phyloP scores from a whole-genome alignment of 2,329 filamentous ascomycete genomes.

The Aureobasidium mangrovei region DNA sequence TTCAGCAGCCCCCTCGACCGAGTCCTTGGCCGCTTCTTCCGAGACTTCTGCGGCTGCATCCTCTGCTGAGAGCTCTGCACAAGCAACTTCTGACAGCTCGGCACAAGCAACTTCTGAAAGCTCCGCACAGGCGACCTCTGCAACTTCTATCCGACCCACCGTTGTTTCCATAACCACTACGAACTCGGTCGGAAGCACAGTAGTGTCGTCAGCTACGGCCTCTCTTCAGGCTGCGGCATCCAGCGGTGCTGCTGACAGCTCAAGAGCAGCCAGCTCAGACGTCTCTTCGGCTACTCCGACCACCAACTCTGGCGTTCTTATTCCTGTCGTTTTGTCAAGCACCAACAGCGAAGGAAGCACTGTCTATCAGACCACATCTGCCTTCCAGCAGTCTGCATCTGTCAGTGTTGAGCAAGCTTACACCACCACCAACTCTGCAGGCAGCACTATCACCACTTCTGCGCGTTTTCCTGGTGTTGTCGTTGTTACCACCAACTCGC shows the following conservation, averaged over 20 bases:
- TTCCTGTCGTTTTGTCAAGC: constrained; percentile 32
- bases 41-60: constrained; percentile 7
- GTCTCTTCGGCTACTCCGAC: constrained; percentile 17
- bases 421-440: constrained; percentile 26
- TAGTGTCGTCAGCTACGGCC: constrained; percentile 17
- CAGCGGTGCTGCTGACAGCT: constrained; percentile 17
- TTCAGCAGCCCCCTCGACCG: not conserved
- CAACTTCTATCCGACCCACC: constrained; percentile 15
- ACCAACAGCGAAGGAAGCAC: constrained; percentile 31
- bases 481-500: constrained; percentile 32
- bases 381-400: constrained; percentile 28
- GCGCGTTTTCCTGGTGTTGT: constrained; percentile 27
- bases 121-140: not conserved
- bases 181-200: constrained; percentile 18
- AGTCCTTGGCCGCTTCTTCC: not conserved
- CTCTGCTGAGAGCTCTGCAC: not conserved
- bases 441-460: constrained; percentile 25
- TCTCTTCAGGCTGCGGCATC: constrained; percentile 15
- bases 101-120: not conserved
- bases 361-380: constrained; percentile 29
- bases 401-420: constrained; percentile 24
- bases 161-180: constrained; percentile 23
- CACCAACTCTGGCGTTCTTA: constrained; percentile 29
- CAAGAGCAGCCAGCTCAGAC: constrained; percentile 14
- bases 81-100: not conserved